Percentiles rank a stretch among this genome's conserved stretches.
These are phyloP conservation scores for Colletotrichum lentis DNA, from an alignment of 2,329 filamentous ascomycete genomes.

Conservation along the genomic window DNA sequence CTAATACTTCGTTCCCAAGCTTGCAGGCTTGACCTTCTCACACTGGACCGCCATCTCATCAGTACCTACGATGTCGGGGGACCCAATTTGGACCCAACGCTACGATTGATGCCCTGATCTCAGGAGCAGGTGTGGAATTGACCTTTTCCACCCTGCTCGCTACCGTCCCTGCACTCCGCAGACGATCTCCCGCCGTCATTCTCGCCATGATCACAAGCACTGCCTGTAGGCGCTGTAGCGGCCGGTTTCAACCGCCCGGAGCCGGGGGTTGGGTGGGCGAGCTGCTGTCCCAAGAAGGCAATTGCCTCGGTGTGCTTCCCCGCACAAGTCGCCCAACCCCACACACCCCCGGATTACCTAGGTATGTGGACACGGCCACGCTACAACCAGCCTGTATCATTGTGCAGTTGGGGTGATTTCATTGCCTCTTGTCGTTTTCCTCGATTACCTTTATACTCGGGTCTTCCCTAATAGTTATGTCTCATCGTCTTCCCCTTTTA, in stretches of 20 bases:
- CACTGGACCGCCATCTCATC: no score
- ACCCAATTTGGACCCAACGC: no score
- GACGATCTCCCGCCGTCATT: no score
- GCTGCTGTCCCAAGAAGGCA: conserved; percentile 46
- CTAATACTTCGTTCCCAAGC: no score
- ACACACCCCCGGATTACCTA: conserved; percentile 37
- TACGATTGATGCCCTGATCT: no score
- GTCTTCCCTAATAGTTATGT: no score
- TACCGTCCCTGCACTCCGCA: no score
- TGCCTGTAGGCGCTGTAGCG: conserved; percentile 22
- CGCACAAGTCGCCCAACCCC: conserved; percentile 40
- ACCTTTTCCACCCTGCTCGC: no score
- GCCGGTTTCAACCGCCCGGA: conserved; percentile 23
- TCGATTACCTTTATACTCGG: neutral
- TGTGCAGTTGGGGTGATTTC: neutral
- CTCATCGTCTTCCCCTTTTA: neutral
- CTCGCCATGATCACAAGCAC: neutral
- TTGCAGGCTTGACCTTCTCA: no score
- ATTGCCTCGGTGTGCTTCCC: conserved; percentile 48
- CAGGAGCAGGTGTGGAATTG: no score
- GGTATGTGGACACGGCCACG: conserved; percentile 43
- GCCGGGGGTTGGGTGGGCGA: conserved; percentile 37
- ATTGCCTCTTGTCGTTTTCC: neutral
- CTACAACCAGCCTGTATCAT: conserved; percentile 23
- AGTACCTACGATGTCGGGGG: no score